A percentile compares a stretch with the other conserved stretches of the same genome.
Evolutionary conservation across 306 rosid species (phyloP).

Genomic region (Pyrus betulifolia): DNA sequence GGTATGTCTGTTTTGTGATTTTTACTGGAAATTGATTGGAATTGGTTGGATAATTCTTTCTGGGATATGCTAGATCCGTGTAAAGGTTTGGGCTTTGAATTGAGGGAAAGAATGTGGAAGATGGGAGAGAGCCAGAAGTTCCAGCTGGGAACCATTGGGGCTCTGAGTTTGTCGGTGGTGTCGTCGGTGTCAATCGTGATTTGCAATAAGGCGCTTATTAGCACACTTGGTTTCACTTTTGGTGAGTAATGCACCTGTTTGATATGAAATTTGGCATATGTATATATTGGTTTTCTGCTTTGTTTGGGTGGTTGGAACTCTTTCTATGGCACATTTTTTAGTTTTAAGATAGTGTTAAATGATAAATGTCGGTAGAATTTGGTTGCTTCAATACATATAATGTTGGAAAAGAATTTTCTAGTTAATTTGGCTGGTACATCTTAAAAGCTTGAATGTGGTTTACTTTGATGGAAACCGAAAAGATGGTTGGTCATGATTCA

Average conservation of each 20-base stretch:
- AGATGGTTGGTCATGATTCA: neutral
- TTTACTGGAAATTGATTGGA: neutral
- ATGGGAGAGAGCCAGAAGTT: constrained; percentile 66
- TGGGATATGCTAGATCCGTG: constrained; percentile 17
- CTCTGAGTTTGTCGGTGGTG: constrained; percentile 70
- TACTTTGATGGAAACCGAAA: neutral
- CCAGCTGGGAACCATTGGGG: constrained; percentile 76
- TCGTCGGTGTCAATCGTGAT: constrained; percentile 83
- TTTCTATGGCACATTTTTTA: neutral
- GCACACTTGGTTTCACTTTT: constrained; percentile 58
- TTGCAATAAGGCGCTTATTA: constrained; percentile 73
- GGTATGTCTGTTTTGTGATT: neutral
- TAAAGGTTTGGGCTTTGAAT: constrained; percentile 3
- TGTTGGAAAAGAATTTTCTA: neutral
- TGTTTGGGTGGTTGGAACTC: neutral
- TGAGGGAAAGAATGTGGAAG: constrained; percentile 6
- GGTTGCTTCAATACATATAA: neutral
- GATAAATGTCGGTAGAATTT: neutral
- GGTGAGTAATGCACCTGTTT: constrained; percentile 33
- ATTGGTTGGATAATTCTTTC: neutral
- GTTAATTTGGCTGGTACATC: neutral
- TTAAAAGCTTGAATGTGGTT: neutral
- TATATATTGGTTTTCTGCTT: neutral
- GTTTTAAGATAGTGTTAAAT: neutral
- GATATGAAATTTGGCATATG: neutral